A percentile compares a stretch with the other conserved stretches of the same genome.
phyloP scores from a whole-genome alignment of 1,139 yeast species.

The Sugiyamaella pinicola region DNA sequence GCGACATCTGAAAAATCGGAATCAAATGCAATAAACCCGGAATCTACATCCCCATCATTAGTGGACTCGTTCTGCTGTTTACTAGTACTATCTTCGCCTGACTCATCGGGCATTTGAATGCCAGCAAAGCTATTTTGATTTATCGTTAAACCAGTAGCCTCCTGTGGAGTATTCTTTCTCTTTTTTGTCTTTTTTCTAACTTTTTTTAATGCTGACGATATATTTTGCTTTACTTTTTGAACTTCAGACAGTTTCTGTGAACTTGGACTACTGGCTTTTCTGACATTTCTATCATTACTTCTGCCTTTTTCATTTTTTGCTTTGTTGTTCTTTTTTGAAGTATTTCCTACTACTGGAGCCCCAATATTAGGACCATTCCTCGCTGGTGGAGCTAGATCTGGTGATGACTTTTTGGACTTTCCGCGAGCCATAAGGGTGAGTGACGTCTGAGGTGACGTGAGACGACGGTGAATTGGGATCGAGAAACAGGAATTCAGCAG shows the following conservation, averaged over 20 bases:
- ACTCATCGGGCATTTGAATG: not conserved
- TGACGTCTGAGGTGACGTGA: too few relatives aligned
- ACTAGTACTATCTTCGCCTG: not conserved
- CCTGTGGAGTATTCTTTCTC: not conserved
- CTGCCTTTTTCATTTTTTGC: not conserved
- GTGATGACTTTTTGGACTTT: slow-evolving; percentile 1
- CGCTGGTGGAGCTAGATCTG: slow-evolving; percentile 2
- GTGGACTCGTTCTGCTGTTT: not conserved
- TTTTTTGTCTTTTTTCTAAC: not conserved
- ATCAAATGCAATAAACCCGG: slow-evolving; percentile 32
- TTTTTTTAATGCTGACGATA: not conserved
- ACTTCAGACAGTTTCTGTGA: slow-evolving; percentile 3
- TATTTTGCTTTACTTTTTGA: slow-evolving; percentile 1
- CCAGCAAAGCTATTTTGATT: slow-evolving; percentile 1
- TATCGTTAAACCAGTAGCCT: not conserved
- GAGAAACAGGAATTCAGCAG: not conserved
- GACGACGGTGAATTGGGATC: not conserved
- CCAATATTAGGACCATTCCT: not conserved
- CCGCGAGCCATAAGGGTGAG: not conserved
- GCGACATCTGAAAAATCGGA: slow-evolving; percentile 30
- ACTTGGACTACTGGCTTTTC: not conserved
- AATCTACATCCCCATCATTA: slow-evolving; percentile 16
- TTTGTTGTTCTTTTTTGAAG: not conserved
- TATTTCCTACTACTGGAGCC: not conserved
- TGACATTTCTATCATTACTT: not conserved